phyloP scores from a whole-genome alignment of 352 stramenopile species.

The Phytophthora quininea region DNA sequence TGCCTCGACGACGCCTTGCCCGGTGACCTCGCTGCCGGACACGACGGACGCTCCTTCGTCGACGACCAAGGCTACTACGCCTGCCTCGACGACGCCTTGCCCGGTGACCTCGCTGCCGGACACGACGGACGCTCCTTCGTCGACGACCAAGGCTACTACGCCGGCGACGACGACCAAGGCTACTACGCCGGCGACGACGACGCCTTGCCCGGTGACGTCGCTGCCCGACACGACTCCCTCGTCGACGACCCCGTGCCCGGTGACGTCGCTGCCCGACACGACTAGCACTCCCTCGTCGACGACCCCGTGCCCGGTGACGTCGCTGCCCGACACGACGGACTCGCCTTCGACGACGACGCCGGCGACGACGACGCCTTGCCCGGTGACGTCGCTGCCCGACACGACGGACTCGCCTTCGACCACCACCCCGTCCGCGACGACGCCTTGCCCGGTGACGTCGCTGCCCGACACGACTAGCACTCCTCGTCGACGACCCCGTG shows the following conservation, averaged over 20 bases:
- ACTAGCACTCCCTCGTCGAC: not conserved
- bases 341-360: not conserved
- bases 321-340: not conserved
- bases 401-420: not conserved
- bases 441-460: slow-evolving; percentile 1
- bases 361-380: not conserved
- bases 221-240: not conserved
- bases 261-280: not conserved
- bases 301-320: not conserved
- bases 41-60: not conserved
- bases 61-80: too few relatives aligned
- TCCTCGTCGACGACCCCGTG: not conserved
- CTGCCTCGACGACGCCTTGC: not conserved
- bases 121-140: not conserved
- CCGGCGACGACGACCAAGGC: not conserved
- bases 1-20: not conserved
- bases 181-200: not conserved
- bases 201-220: not conserved
- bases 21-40: not conserved
- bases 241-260: not conserved
- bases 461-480: not conserved
- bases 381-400: not conserved
- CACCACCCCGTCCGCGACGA: not conserved
- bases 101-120: not conserved
- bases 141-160: too few relatives aligned